A percentile compares a stretch with the other conserved stretches of the same genome.
Evolutionary conservation across 1,284 basidiomycete species (phyloP).

Genomic region (Cryptococcus sp.): DNA sequence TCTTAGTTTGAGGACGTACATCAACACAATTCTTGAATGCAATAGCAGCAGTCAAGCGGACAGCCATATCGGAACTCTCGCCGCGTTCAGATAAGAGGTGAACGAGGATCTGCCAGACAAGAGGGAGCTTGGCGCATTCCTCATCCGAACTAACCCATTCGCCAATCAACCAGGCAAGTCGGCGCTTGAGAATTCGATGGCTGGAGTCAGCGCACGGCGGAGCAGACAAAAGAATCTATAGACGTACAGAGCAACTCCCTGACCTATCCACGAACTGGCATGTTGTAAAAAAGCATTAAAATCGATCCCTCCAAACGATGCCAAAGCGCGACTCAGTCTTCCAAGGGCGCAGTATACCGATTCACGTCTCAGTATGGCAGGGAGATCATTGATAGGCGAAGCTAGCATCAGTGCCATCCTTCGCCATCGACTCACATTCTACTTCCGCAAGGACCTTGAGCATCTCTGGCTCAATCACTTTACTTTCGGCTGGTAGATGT

Average conservation of each 20-base stretch:
- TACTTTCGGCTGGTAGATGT: conserved; percentile 50
- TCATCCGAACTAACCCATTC: conserved; percentile 67
- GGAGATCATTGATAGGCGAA: conserved; percentile 54
- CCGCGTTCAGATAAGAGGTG: conserved; percentile 67
- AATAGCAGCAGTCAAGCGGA: conserved; percentile 71
- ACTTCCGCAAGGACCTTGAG: conserved; percentile 56
- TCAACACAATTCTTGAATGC: conserved; percentile 75
- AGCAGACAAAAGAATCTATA: neutral
- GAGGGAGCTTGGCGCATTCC: conserved; percentile 59
- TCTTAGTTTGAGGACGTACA: conserved; percentile 53
- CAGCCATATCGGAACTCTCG: conserved; percentile 69
- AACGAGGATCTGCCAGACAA: conserved; percentile 73
- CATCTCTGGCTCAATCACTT: conserved; percentile 65
- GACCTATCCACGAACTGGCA: conserved; percentile 33
- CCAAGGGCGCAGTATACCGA: conserved; percentile 84
- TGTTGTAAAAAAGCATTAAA: conserved; percentile 35
- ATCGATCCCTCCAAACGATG: conserved; percentile 35
- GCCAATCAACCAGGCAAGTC: conserved; percentile 84
- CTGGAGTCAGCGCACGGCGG: conserved; percentile 47
- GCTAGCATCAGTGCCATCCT: conserved; percentile 19
- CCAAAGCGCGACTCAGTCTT: conserved; percentile 65
- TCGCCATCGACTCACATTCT: conserved; percentile 51
- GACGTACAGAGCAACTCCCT: conserved; percentile 34
- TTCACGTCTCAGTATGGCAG: conserved; percentile 70
- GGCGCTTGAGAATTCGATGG: conserved; percentile 78